Evolutionary conservation across 306 rosid species (phyloP), one percentile per base, ranked within the genome.

Genomic region (Lathyrus oleraceus): DNA sequence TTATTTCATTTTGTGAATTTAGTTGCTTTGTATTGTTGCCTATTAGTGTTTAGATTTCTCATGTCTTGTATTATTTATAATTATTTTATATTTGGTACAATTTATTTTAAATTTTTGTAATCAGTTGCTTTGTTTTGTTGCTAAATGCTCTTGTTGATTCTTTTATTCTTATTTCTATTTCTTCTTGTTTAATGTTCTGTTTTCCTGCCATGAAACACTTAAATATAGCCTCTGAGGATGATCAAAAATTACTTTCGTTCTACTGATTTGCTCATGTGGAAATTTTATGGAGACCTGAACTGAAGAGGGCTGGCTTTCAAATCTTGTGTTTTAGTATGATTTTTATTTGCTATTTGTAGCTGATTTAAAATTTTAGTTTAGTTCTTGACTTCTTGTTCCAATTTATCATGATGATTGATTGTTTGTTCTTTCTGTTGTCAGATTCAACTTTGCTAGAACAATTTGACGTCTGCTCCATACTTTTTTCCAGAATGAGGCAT

Each of bases 241-340:
- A 81, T 32, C 6, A 40, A 20, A 71, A 15, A 45, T 52, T n/a
- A 84, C 81, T 73, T 81, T 83, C 79, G 78, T 85, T 80, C 85
- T 82, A 56, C 84, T 1, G 74, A 83, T 49, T 70, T 67, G 10
- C 42, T 21, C 80, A 38, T 83, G 86, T 52, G 79, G 87, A 73
- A 83, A 77, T 12, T 61, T n/a, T 2, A 70, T 81, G 87, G 82
- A 83, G 83, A 83, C 86, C 79, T 86, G 85, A 81, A 74, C 85
- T 84, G 87, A 84, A 71, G 88, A 75, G 81, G 82, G 84, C 66
- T 72, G 6, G 21, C 13, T 53, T 42, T 8, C 11, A 6, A 36
- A 8, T 48, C 7, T 36, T 3, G 0, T 27, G 54, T 38, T 38
- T 38, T 11, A 5, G 11, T 48, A 3, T 48, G 2, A 1, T 13